These are phyloP conservation scores for Ichthyophthirius multifiliis DNA, from an alignment of 169 alveolate genomes.

Conservation along the genomic window DNA sequence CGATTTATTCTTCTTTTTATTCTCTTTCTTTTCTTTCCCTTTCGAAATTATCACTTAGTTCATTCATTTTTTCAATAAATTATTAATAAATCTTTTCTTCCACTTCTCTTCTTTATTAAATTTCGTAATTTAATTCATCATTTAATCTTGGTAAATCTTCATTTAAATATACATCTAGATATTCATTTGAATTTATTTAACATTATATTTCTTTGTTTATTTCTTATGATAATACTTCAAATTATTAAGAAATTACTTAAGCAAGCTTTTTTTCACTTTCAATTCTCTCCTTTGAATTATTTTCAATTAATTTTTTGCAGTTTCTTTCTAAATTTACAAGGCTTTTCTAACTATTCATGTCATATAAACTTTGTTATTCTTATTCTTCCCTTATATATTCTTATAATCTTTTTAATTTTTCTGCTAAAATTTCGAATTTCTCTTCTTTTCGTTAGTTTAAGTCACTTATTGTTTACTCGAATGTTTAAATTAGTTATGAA, in stretches of 20 bases:
- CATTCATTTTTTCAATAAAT: conserved; percentile 29
- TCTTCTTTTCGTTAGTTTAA: conserved; percentile 1
- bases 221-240: conserved; percentile 21
- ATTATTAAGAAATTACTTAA: conserved; percentile 19
- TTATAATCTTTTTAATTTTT: not conserved
- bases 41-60: conserved; percentile 27
- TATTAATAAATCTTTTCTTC: conserved; percentile 37
- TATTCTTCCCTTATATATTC: conserved; percentile 1
- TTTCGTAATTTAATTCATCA: conserved; percentile 33
- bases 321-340: conserved; percentile 37
- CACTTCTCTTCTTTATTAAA: conserved; percentile 34
- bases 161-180: conserved; percentile 30
- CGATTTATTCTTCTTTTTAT: conserved; percentile 35
- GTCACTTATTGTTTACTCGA: not conserved
- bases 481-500: not conserved
- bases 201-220: conserved; percentile 32
- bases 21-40: conserved; percentile 48
- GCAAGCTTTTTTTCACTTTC: conserved; percentile 39
- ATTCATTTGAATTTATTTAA: conserved; percentile 25
- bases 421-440: conserved; percentile 17
- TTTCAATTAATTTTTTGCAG: conserved; percentile 27
- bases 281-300: conserved; percentile 25
- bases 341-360: conserved; percentile 14
- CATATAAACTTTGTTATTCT: conserved; percentile 7
- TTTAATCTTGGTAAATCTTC: conserved; percentile 41